Evolutionary conservation across 2,329 filamentous ascomycete genomes (phyloP).

Genomic region (Penicillium digitatum): DNA sequence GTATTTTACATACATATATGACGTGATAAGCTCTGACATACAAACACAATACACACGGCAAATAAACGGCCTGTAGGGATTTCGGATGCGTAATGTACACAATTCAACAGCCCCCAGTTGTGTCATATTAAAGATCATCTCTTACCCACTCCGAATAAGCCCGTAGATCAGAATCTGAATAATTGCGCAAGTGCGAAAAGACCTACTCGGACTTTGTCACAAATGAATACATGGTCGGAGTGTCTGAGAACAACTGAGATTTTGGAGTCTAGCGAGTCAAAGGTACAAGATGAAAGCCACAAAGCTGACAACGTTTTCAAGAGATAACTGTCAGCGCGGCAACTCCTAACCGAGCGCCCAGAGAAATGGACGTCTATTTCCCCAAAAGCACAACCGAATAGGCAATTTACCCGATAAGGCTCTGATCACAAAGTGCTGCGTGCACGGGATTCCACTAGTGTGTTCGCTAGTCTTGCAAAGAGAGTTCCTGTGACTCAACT

Average conservation of each 20-base stretch:
- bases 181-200: background rate
- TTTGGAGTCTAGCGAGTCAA: background rate
- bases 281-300: background rate
- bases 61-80: background rate
- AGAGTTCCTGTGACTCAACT: background rate
- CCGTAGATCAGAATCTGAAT: background rate
- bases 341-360: background rate
- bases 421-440: slow-evolving; percentile 6
- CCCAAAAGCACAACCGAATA: background rate
- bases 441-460: slow-evolving; percentile 6
- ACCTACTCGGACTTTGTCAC: background rate
- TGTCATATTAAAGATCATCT: background rate
- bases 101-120: background rate
- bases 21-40: background rate
- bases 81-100: background rate
- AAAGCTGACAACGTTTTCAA: background rate
- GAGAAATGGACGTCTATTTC: background rate
- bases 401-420: slow-evolving; percentile 1
- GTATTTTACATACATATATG: background rate
- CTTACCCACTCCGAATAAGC: background rate
- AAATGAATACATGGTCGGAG: background rate
- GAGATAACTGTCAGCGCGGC: background rate
- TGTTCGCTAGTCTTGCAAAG: background rate
- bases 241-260: background rate
- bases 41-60: background rate